phyloP scores from a whole-genome alignment of 495 filamentous ascomycete species.

The Aspergillus ellipticus region DNA sequence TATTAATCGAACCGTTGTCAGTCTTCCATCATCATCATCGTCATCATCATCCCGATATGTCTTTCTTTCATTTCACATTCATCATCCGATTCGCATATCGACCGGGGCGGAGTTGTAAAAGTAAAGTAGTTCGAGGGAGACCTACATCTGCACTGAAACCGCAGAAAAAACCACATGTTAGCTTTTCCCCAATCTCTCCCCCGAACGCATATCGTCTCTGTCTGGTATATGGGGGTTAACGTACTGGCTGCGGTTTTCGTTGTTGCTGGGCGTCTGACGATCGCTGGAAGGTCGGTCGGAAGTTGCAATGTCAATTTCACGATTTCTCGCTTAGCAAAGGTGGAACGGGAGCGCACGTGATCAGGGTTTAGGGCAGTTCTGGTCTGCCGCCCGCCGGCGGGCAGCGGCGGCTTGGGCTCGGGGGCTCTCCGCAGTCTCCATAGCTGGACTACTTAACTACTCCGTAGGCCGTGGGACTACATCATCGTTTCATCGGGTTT shows the following conservation, averaged over 20 bases:
- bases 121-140: conserved; percentile 16
- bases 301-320: conserved; percentile 45
- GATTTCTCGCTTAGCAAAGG: conserved; percentile 47
- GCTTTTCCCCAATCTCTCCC: conserved; percentile 25
- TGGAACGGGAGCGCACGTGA: conserved; percentile 22
- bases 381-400: not conserved
- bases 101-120: too few species aligned
- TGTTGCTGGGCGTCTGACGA: conserved; percentile 43
- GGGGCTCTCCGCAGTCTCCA: not conserved
- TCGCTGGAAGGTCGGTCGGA: conserved; percentile 42
- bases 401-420: not conserved
- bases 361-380: conserved; percentile 6
- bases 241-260: conserved; percentile 60
- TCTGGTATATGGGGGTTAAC: conserved; percentile 35
- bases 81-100: too few species aligned
- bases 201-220: conserved; percentile 13
- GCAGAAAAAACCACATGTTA: conserved; percentile 40
- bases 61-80: not conserved
- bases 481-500: not conserved
- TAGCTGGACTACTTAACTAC: not conserved
- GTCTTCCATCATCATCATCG: conserved; percentile 11
- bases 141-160: conserved; percentile 76
- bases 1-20: conserved; percentile 43
- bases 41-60: too few species aligned
- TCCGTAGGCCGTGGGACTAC: not conserved